These are phyloP conservation scores for Spirogloea muscicola DNA, from an alignment of 139 green algal species.

Conservation along the genomic window DNA sequence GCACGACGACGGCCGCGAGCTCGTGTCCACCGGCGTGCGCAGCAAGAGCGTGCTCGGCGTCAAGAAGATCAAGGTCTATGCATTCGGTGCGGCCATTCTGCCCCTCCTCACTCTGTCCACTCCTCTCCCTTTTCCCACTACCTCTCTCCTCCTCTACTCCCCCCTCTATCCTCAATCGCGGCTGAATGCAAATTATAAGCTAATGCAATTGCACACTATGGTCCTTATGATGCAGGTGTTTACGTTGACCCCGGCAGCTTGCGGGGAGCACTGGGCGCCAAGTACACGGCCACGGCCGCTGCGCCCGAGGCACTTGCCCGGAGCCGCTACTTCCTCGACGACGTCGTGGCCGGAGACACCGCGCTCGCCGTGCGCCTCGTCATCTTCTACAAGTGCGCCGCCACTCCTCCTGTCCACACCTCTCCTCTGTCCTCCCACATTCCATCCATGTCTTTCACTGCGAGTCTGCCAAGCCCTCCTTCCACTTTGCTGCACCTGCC, in stretches of 20 bases:
- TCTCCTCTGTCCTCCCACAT: too few relatives aligned
- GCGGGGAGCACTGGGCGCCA: background rate
- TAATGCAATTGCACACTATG: background rate
- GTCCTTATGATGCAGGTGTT: slow-evolving; percentile 1
- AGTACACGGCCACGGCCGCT: background rate
- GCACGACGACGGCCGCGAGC: too few relatives aligned
- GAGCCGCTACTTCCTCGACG: background rate
- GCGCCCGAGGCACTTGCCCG: background rate
- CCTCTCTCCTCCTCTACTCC: background rate
- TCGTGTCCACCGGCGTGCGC: background rate
- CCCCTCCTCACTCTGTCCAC: background rate
- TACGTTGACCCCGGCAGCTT: slow-evolving; percentile 2
- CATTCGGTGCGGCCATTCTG: slow-evolving; percentile 14
- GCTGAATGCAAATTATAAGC: background rate
- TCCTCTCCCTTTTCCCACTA: background rate
- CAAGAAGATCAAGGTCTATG: slow-evolving; percentile 41
- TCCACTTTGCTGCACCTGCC: too few relatives aligned
- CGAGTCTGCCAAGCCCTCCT: too few relatives aligned
- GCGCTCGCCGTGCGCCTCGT: slow-evolving; percentile 15
- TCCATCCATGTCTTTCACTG: too few relatives aligned
- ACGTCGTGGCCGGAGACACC: background rate
- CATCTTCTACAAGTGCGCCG: slow-evolving; percentile 15
- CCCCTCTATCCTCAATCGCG: background rate
- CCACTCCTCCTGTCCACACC: too few relatives aligned
- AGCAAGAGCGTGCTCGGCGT: slow-evolving; percentile 30